Conservation (phyloP, 306 rosid species). For the Gynostemma pentaphyllum region DNA sequence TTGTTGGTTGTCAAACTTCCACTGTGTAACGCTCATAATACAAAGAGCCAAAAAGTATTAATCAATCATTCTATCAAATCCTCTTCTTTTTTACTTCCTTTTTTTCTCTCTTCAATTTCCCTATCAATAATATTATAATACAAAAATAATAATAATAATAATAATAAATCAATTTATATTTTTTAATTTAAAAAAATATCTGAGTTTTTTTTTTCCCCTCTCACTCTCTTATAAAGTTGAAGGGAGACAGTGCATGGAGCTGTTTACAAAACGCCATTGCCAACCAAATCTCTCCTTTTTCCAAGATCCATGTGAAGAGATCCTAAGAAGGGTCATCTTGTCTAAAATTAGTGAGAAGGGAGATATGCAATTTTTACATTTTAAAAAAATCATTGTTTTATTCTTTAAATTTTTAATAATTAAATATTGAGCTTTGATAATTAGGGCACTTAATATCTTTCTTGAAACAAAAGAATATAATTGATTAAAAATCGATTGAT, state of each 20-base stretch:
- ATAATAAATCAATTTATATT: too few relatives aligned
- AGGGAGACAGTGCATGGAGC: not conserved
- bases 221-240: not conserved
- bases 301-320: slow-evolving; percentile 9
- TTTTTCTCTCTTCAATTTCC: not conserved
- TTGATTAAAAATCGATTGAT: too few relatives aligned
- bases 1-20: slow-evolving; percentile 3
- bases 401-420: too few relatives aligned
- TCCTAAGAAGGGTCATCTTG: not conserved
- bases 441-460: too few relatives aligned
- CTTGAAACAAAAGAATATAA: too few relatives aligned
- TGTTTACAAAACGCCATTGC: slow-evolving; percentile 2
- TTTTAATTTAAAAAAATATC: too few relatives aligned
- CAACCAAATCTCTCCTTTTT: not conserved
- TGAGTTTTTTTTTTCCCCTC: not conserved
- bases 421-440: too few relatives aligned
- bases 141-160: too few relatives aligned
- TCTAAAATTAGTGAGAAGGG: too few relatives aligned
- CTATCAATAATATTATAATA: too few relatives aligned
- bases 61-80: not conserved
- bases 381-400: too few relatives aligned
- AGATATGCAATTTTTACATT: too few relatives aligned
- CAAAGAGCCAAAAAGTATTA: slow-evolving; percentile 2
- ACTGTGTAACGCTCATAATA: not conserved
- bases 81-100: not conserved